A percentile compares a stretch with the other conserved stretches of the same genome.
These are phyloP conservation scores for Eutrema heterophyllum DNA, from an alignment of 345 rosid species.

Conservation along the genomic window DNA sequence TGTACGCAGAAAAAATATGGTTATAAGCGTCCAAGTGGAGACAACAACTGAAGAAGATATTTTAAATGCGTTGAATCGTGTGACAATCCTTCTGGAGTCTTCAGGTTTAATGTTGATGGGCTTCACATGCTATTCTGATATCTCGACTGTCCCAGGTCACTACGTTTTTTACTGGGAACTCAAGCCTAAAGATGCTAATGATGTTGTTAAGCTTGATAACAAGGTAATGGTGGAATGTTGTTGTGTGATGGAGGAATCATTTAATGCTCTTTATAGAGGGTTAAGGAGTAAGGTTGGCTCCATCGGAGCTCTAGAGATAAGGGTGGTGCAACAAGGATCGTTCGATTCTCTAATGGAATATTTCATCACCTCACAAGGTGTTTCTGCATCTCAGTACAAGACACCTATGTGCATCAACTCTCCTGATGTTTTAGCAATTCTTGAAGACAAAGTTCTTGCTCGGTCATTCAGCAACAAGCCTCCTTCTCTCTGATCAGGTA, in stretches of 20 bases:
- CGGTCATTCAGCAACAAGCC: background rate
- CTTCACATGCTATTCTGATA: conserved; percentile 52
- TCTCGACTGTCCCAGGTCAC: conserved; percentile 53
- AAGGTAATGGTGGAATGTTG: conserved; percentile 55
- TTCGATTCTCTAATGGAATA: conserved; percentile 61
- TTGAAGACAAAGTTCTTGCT: background rate
- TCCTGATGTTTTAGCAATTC: conserved; percentile 16
- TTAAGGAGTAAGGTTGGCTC: conserved; percentile 37
- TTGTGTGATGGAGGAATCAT: conserved; percentile 42
- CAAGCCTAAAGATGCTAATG: conserved; percentile 18
- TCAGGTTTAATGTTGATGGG: conserved; percentile 39
- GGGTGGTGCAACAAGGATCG: conserved; percentile 50
- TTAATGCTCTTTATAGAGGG: conserved; percentile 39
- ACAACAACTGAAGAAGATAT: conserved; percentile 66
- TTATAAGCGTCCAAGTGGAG: conserved; percentile 47
- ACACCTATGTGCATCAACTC: conserved; percentile 57
- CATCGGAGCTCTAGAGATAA: conserved; percentile 53
- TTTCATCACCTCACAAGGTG: conserved; percentile 49
- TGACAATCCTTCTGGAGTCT: conserved; percentile 36
- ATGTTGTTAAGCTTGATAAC: conserved; percentile 25
- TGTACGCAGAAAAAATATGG: conserved; percentile 43
- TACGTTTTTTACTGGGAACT: conserved; percentile 65
- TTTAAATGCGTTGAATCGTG: conserved; percentile 41
- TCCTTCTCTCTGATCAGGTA: background rate
- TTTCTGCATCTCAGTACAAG: conserved; percentile 62